These are phyloP conservation scores for Colletotrichum camelliae DNA, from an alignment of 2,329 filamentous ascomycete genomes.

Conservation along the genomic window DNA sequence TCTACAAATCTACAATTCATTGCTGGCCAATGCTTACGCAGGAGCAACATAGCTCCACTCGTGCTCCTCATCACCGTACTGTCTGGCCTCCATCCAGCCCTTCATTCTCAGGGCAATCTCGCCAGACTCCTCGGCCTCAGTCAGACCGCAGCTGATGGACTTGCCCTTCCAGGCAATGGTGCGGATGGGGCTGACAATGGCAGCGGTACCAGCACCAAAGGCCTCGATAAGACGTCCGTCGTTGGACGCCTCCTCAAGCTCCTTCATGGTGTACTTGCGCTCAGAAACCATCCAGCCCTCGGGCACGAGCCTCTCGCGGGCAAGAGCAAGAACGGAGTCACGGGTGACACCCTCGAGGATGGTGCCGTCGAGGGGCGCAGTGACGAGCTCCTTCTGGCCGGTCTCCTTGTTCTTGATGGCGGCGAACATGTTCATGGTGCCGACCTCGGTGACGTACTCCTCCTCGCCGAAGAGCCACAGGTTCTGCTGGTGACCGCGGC, in stretches of 20 bases:
- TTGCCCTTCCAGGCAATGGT: conserved; percentile 88
- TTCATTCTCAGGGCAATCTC: conserved; percentile 88
- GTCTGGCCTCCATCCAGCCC: conserved; percentile 93
- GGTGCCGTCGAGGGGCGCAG: conserved; percentile 94
- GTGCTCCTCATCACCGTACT: conserved; percentile 93
- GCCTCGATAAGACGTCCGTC: conserved; percentile 91
- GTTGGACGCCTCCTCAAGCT: conserved; percentile 79
- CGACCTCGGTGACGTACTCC: conserved; percentile 95
- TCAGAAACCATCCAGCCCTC: conserved; percentile 90
- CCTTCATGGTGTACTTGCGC: conserved; percentile 90
- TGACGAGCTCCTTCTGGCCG: conserved; percentile 89
- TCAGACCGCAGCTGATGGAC: conserved; percentile 82
- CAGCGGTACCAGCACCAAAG: conserved; percentile 92
- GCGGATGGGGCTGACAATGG: conserved; percentile 89
- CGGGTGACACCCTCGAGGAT: conserved; percentile 95
- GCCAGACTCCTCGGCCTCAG: conserved; percentile 83
- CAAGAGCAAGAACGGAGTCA: conserved; percentile 87
- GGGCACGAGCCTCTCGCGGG: conserved; percentile 79
- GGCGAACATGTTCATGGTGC: conserved; percentile 98
- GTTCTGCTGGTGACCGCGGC: conserved; percentile 95
- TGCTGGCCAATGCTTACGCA: conserved; percentile 27
- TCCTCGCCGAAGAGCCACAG: conserved; percentile 97
- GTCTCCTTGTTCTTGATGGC: conserved; percentile 85
- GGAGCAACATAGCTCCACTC: conserved; percentile 77
- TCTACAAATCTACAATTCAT: conserved; percentile 12